Evolutionary conservation across 1,284 basidiomycete species (phyloP), one percentile per base, ranked within the genome.

Genomic region (Cryptococcus hybrid): DNA sequence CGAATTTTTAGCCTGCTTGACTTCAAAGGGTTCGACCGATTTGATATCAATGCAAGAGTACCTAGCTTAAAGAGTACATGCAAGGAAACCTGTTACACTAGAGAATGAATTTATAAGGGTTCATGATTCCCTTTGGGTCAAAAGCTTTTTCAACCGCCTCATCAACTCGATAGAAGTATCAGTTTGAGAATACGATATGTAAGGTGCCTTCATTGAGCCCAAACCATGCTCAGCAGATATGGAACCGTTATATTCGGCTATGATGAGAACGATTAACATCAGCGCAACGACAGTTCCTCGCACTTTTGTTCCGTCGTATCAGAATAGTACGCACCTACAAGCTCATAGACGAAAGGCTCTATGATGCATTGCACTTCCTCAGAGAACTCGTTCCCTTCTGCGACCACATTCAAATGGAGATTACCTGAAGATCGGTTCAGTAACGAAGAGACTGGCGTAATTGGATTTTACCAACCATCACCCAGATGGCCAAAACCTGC

Each of bases 181-280:
- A 59, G 82, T 84, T 79, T 97, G 95, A 4, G 90, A 90, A 54
- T 37, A 54, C 45, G 36, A n/a, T 18, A 18, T 18, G 18, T 18
- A 18, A 18, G 12, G 34, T 13, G 34, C 18, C 39, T 9, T 13
- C 42, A 30, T 56, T 60, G 59, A 13, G 66, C 65, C 75, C 0
- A 99, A 86, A 1, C 95, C 95, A 75, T 99, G 95, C 73, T 99
- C 95, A 1, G 95, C 95, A 7, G 92, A 96, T 64, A 99, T 86
- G 0, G 93, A 97, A 1, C 96, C 96, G 51, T 85, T 83, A 72
- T 88, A 61, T n/a, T 66, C 69, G 51, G 76, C 74, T 77, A 52
- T 3, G 36, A 18, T 6, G 30, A 11, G 3, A 44, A 30, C 18
- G 9, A 13, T n/a, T 5, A 18, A 6, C 12, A 18, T 47, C 48